phyloP scores from a whole-genome alignment of 2,329 filamentous ascomycete species.

The Sarocladiaceae sp. region DNA sequence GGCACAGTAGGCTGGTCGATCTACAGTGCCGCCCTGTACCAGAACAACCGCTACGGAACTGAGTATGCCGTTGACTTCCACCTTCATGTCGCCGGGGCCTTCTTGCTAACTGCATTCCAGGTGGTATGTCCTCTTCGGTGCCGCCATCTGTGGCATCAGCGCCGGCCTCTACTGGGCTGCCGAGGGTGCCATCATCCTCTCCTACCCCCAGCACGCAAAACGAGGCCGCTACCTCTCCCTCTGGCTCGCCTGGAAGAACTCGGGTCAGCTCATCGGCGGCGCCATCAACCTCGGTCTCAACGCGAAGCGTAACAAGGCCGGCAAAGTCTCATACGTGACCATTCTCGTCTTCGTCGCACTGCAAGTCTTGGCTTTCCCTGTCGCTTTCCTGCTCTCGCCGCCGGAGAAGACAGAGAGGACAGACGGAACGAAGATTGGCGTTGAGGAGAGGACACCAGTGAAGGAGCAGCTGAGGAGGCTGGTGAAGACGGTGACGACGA shows the following conservation, averaged over 20 bases:
- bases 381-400: constrained; percentile 37
- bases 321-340: constrained; percentile 13
- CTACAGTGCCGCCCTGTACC: constrained; percentile 39
- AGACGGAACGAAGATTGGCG: constrained; percentile 21
- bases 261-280: constrained; percentile 40
- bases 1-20: constrained; percentile 40
- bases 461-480: constrained; percentile 10
- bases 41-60: constrained; percentile 38
- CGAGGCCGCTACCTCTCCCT: constrained; percentile 16
- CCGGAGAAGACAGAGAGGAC: constrained; percentile 37
- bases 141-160: constrained; percentile 30
- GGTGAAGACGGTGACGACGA: constrained; percentile 8
- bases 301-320: constrained; percentile 26
- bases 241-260: constrained; percentile 37
- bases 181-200: constrained; percentile 12
- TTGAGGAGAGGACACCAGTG: constrained; percentile 10
- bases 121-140: constrained; percentile 35
- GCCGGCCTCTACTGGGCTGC: constrained; percentile 27
- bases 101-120: constrained; percentile 31
- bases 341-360: constrained; percentile 34
- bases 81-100: constrained; percentile 31
- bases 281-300: constrained; percentile 42
- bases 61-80: constrained; percentile 23
- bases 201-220: constrained; percentile 18
- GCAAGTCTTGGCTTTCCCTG: constrained; percentile 38